Evolutionary conservation across 768 basidiomycete genomes (phyloP).

Genomic region (Lepiota subincarnata): DNA sequence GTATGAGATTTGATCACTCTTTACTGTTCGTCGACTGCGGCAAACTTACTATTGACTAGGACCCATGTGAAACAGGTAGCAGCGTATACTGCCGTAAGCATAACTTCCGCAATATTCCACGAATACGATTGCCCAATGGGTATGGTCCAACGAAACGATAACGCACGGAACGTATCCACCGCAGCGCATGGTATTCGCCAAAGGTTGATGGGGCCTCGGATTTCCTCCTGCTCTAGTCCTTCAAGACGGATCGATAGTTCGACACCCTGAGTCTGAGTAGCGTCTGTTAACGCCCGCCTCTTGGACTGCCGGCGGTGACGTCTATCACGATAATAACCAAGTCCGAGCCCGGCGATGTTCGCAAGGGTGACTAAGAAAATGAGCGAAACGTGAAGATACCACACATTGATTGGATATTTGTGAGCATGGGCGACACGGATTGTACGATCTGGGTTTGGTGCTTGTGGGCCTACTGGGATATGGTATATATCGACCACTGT

Average conservation of each 20-base stretch:
- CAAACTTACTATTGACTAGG: constrained; percentile 33
- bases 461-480: background rate
- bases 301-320: too few relatives aligned
- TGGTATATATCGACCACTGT: too few relatives aligned
- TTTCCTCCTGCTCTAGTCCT: constrained; percentile 7
- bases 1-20: too few relatives aligned
- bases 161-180: constrained; percentile 29
- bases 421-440: background rate
- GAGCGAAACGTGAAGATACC: constrained; percentile 39
- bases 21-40: too few relatives aligned
- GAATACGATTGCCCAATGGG: constrained; percentile 31
- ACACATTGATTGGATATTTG: constrained; percentile 36
- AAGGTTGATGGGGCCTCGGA: constrained; percentile 10
- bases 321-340: constrained; percentile 15
- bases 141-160: constrained; percentile 34
- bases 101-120: constrained; percentile 38
- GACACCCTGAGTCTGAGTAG: background rate
- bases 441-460: background rate
- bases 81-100: constrained; percentile 32
- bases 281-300: too few relatives aligned
- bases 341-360: constrained; percentile 25
- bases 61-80: constrained; percentile 33
- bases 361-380: constrained; percentile 34
- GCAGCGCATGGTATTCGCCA: constrained; percentile 28
- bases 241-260: background rate